Conservation (phyloP, 495 filamentous ascomycete genomes). For the Aspergillus bridgeri region DNA sequence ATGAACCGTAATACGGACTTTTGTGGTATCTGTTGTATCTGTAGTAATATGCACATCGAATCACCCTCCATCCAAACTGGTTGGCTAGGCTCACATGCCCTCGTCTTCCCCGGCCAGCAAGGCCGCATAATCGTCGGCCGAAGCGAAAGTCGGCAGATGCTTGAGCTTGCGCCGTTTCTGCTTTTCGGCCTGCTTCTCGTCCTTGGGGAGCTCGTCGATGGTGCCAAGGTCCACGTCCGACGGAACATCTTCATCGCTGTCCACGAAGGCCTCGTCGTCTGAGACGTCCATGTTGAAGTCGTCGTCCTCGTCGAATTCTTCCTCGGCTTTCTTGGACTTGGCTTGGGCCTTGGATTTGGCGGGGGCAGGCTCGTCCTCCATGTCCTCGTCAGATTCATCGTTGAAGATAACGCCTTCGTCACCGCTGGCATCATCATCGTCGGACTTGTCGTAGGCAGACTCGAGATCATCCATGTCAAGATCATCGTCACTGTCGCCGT, state of each 20-base stretch:
- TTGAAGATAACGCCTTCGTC: conserved; percentile 54
- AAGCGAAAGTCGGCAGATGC: conserved; percentile 86
- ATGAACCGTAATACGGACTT: conserved; percentile 8
- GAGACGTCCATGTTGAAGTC: conserved; percentile 51
- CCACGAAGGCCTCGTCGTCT: conserved; percentile 50
- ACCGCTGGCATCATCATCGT: conserved; percentile 46
- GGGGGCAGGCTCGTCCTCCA: conserved; percentile 28
- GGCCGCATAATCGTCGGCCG: conserved; percentile 87
- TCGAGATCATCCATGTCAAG: conserved; percentile 65
- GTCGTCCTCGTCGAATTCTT: conserved; percentile 31
- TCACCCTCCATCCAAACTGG: conserved; percentile 1
- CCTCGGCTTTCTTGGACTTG: conserved; percentile 38
- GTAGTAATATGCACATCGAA: conserved; percentile 6
- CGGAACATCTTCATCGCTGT: conserved; percentile 53
- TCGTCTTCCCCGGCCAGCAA: conserved; percentile 75
- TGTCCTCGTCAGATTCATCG: conserved; percentile 43
- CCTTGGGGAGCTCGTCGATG: conserved; percentile 32
- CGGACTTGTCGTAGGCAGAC: conserved; percentile 47
- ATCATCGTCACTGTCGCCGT: conserved; percentile 57
- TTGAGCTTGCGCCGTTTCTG: conserved; percentile 80
- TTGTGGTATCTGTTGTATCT: conserved; percentile 19
- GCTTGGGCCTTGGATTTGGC: conserved; percentile 26
- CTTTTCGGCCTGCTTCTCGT: conserved; percentile 52
- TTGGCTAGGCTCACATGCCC: conserved; percentile 37
- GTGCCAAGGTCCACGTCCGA: conserved; percentile 48